These are phyloP conservation scores for Rhododendron simsii DNA, from an alignment of 148 eudicot species.

Conservation along the genomic window DNA sequence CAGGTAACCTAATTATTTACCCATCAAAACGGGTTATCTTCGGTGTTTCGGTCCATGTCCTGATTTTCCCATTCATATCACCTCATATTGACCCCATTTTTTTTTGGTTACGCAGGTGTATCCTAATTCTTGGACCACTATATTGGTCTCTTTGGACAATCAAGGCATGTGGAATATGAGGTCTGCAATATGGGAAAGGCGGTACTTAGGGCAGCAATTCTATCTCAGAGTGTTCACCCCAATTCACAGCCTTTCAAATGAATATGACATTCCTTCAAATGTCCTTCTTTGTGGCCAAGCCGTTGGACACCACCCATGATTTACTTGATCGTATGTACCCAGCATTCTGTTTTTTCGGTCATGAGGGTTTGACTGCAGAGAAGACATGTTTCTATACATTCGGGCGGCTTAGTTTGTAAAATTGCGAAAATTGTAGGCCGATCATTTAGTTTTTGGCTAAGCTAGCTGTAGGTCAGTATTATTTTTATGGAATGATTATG, in stretches of 20 bases:
- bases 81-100: background rate
- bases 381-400: background rate
- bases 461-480: background rate
- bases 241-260: conserved; percentile 37
- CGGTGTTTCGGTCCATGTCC: background rate
- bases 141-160: conserved; percentile 61
- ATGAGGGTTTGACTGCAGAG: conserved; percentile 39
- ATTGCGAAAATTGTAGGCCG: background rate
- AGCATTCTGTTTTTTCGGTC: conserved; percentile 24
- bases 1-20: conserved; percentile 29
- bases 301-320: conserved; percentile 30
- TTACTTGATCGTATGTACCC: background rate
- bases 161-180: conserved; percentile 79
- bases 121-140: conserved; percentile 61
- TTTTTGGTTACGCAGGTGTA: conserved; percentile 37
- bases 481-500: background rate
- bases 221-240: conserved; percentile 53
- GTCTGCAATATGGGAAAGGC: conserved; percentile 54
- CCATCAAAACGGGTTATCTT: background rate
- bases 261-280: conserved; percentile 49
- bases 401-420: background rate
- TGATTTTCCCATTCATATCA: background rate
- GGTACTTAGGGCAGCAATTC: conserved; percentile 62
- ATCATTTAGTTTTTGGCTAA: background rate
- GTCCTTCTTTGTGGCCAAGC: conserved; percentile 57